phyloP scores from a whole-genome alignment of 495 filamentous ascomycete genomes.

The Hypoxylon cercidicola region DNA sequence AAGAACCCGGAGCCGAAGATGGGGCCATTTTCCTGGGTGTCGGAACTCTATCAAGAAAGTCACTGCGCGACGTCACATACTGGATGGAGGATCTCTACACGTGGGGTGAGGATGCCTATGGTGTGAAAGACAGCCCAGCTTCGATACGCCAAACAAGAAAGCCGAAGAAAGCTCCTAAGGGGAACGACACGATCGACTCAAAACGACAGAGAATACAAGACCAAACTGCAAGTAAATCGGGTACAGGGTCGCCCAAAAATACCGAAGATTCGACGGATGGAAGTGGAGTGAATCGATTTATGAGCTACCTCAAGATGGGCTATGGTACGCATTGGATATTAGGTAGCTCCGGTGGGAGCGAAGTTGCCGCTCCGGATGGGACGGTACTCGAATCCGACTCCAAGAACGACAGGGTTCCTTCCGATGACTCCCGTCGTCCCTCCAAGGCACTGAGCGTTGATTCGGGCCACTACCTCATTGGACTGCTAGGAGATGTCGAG shows the following conservation, averaged over 20 bases:
- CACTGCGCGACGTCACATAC: constrained; percentile 71
- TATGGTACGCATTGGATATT: constrained; percentile 67
- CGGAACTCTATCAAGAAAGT: constrained; percentile 71
- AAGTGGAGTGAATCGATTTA: constrained; percentile 54
- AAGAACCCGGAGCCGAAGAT: constrained; percentile 73
- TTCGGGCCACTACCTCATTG: constrained; percentile 75
- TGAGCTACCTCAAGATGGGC: constrained; percentile 64
- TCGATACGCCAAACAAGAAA: constrained; percentile 57
- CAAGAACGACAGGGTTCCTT: constrained; percentile 8
- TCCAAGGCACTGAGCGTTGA: constrained; percentile 23
- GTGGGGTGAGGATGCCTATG: constrained; percentile 82
- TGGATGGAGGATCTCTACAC: constrained; percentile 89
- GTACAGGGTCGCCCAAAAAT: constrained; percentile 4
- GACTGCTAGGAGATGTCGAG: constrained; percentile 71
- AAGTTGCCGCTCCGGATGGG: constrained; percentile 13
- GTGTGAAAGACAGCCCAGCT: constrained; percentile 76
- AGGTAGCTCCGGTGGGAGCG: constrained; percentile 41
- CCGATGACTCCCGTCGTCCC: constrained; percentile 8
- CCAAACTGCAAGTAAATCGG: constrained; percentile 7
- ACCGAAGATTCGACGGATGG: constrained; percentile 31
- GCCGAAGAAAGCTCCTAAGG: constrained; percentile 27
- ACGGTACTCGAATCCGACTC: not conserved
- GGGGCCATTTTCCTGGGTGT: constrained; percentile 86
- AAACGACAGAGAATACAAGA: constrained; percentile 10
- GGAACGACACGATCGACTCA: not conserved